Evolutionary conservation across 2,329 filamentous ascomycete species (phyloP).

Genomic region (Cladophialophora bantiana): DNA sequence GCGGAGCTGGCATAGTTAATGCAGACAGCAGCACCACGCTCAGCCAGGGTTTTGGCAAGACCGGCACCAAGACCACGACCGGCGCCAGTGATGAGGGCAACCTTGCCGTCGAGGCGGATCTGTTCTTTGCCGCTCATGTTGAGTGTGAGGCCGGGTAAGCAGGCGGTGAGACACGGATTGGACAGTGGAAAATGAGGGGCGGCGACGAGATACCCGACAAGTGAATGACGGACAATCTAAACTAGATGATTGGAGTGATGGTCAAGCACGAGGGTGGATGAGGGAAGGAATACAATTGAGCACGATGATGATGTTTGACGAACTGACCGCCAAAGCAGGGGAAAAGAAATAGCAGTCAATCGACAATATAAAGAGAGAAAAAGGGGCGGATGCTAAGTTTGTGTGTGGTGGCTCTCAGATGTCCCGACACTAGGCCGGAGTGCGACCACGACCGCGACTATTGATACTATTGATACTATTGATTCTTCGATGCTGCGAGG

Average conservation of each 20-base stretch:
- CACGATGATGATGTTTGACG: constrained; percentile 7
- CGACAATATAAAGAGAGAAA: constrained; percentile 12
- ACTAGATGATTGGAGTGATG: constrained; percentile 10
- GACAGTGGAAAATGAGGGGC: background rate
- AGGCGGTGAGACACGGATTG: constrained; percentile 7
- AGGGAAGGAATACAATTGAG: background rate
- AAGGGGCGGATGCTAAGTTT: constrained; percentile 6
- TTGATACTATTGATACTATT: constrained; percentile 10
- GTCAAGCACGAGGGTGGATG: constrained; percentile 3
- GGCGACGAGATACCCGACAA: constrained; percentile 16
- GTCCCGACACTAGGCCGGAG: constrained; percentile 32
- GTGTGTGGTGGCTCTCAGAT: constrained; percentile 8
- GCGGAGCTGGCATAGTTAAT: constrained; percentile 56
- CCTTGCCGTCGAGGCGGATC: constrained; percentile 46
- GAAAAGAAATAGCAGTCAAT: constrained; percentile 12
- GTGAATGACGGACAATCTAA: constrained; percentile 17
- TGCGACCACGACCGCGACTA: constrained; percentile 25
- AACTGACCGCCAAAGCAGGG: constrained; percentile 18
- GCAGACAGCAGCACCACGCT: constrained; percentile 46
- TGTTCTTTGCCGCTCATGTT: constrained; percentile 33
- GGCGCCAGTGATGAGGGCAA: constrained; percentile 49
- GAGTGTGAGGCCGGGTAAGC: constrained; percentile 6
- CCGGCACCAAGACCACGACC: constrained; percentile 48
- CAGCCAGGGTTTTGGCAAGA: constrained; percentile 47
- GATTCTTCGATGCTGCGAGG: constrained; percentile 11